These are phyloP conservation scores for Vanrija sp. DNA, from an alignment of 1,284 basidiomycete genomes.

Conservation along the genomic window DNA sequence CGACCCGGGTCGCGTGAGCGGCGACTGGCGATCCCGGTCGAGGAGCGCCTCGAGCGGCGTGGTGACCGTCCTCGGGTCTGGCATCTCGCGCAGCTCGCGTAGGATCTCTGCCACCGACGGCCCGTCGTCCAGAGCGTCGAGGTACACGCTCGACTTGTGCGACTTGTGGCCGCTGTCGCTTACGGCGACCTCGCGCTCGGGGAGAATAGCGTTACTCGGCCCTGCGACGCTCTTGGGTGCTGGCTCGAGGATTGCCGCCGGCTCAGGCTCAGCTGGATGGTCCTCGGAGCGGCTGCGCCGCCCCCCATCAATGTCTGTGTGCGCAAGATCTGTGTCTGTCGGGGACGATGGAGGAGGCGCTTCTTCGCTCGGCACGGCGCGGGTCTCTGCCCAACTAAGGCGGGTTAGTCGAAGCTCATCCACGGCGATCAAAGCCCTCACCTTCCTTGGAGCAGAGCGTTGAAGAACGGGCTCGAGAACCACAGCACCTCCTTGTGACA, in stretches of 20 bases:
- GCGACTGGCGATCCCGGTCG: neutral
- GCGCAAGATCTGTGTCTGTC: constrained; percentile 7
- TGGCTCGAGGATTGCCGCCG: no score
- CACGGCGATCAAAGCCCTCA: constrained; percentile 17
- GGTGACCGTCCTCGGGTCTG: constrained; percentile 18
- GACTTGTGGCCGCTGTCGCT: neutral
- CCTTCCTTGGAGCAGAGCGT: constrained; percentile 38
- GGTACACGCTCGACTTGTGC: constrained; percentile 29
- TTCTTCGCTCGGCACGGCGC: neutral
- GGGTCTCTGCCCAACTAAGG: constrained; percentile 40
- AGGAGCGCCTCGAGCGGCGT: constrained; percentile 2
- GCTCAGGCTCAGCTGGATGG: no score
- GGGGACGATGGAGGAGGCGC: neutral
- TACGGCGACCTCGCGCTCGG: neutral
- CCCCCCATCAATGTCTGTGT: neutral
- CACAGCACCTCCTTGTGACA: constrained; percentile 46
- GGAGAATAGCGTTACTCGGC: neutral
- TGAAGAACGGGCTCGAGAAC: constrained; percentile 47
- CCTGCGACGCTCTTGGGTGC: no score
- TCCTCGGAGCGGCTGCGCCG: no score
- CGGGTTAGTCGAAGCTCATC: neutral
- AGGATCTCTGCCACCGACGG: constrained; percentile 30
- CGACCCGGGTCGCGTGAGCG: neutral
- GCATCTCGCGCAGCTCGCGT: constrained; percentile 32
- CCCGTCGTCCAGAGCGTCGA: constrained; percentile 28